These are phyloP conservation scores for Domatiomyces globalis DNA, from an alignment of 2,329 filamentous ascomycete genomes.

Conservation along the genomic window DNA sequence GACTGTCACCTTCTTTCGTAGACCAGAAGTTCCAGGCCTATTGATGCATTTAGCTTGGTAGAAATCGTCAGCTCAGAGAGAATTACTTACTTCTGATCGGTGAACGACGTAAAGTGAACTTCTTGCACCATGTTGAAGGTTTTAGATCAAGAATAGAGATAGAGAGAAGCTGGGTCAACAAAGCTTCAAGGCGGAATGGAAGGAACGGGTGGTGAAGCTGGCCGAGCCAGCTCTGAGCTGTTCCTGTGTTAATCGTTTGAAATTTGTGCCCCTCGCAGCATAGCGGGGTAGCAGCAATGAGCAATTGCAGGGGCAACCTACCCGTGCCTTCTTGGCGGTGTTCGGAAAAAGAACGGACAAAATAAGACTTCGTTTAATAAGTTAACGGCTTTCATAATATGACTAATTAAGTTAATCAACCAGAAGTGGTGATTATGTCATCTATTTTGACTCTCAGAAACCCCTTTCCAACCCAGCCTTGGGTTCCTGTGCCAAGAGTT, in stretches of 20 bases:
- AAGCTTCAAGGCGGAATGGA: not conserved
- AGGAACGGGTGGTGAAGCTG: not conserved
- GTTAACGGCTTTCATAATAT: too few relatives aligned
- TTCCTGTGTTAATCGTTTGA: not conserved
- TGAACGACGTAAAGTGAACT: conserved; percentile 70
- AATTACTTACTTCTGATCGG: conserved; percentile 87
- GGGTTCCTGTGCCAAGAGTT: too few relatives aligned
- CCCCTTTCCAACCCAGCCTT: too few relatives aligned
- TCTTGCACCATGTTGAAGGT: conserved; percentile 57
- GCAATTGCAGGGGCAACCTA: not conserved
- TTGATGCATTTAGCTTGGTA: conserved; percentile 9
- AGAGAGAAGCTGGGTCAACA: not conserved
- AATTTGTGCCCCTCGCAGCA: not conserved
- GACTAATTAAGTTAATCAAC: too few relatives aligned
- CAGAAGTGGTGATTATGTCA: too few relatives aligned
- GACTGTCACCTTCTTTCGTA: conserved; percentile 96
- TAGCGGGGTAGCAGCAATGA: not conserved
- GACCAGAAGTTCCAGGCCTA: conserved; percentile 57
- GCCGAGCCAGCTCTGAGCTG: not conserved
- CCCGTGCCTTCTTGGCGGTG: not conserved
- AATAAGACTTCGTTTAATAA: too few relatives aligned
- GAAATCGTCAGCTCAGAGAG: conserved; percentile 7
- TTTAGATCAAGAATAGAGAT: conserved; percentile 1
- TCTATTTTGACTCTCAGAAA: too few relatives aligned
- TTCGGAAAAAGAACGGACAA: not conserved